phyloP scores from a whole-genome alignment of 805 yeast species.

The Clavispora fructus region DNA sequence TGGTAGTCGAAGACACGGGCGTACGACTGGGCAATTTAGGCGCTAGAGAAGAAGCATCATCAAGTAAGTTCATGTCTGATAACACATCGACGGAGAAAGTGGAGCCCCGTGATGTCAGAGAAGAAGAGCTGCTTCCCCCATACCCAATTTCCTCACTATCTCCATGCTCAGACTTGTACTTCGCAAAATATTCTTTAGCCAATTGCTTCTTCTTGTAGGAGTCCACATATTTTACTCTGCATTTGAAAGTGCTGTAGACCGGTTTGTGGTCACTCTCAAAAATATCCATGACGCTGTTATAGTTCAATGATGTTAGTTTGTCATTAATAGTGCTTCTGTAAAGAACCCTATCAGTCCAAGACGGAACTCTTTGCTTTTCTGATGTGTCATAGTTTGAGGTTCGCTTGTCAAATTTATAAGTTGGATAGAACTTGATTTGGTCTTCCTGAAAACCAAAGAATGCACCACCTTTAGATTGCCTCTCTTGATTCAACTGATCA shows the following conservation, averaged over 20 bases:
- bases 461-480: conserved; percentile 50
- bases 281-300: conserved; percentile 58
- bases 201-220: conserved; percentile 25
- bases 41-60: conserved; percentile 18
- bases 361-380: conserved; percentile 88
- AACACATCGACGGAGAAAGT: conserved; percentile 25
- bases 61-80: conserved; percentile 33
- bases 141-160: conserved; percentile 7
- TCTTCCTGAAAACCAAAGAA: conserved; percentile 75
- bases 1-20: conserved; percentile 2
- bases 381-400: conserved; percentile 78
- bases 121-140: conserved; percentile 5
- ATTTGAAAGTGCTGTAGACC: conserved; percentile 72
- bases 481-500: conserved; percentile 79
- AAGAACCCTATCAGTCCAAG: conserved; percentile 93
- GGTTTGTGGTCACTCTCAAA: conserved; percentile 87
- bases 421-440: conserved; percentile 75
- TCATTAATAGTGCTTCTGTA: conserved; percentile 46
- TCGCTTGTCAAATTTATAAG: conserved; percentile 88
- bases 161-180: conserved; percentile 26
- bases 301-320: conserved; percentile 54
- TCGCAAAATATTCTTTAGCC: conserved; percentile 22
- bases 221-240: conserved; percentile 64
- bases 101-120: conserved; percentile 3
- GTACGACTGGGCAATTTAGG: conserved; percentile 22